These are phyloP conservation scores for Quercus tomentella DNA, from an alignment of 331 rosid species.

Conservation along the genomic window DNA sequence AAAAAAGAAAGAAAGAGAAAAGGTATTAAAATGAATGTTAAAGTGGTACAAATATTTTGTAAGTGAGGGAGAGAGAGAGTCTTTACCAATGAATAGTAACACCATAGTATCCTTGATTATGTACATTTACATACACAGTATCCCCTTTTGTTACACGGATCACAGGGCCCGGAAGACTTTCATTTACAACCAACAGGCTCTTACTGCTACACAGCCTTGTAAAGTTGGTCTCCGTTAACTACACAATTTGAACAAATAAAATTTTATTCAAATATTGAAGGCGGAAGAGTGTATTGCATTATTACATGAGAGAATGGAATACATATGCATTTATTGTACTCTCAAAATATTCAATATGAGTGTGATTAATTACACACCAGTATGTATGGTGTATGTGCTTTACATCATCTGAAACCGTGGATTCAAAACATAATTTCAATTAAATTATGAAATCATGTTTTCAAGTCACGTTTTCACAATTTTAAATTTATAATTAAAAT, in stretches of 20 bases:
- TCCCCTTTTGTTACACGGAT: neutral
- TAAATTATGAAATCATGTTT: no score
- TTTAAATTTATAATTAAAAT: no score
- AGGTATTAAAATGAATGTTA: no score
- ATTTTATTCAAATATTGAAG: neutral
- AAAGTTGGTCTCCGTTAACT: neutral
- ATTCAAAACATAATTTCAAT: no score
- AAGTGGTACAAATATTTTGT: neutral
- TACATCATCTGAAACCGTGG: no score
- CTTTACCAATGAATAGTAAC: conserved; percentile 3
- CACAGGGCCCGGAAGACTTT: neutral
- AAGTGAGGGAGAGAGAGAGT: neutral
- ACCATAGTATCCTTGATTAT: conserved; percentile 4
- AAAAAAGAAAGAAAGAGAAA: no score
- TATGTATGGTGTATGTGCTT: no score
- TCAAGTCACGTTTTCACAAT: no score
- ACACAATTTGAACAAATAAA: neutral
- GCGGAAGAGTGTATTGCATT: neutral
- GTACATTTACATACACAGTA: neutral
- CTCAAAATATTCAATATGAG: no score
- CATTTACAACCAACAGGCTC: neutral
- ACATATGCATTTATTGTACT: no score
- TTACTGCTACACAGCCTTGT: neutral
- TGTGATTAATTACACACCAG: no score
- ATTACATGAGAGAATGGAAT: no score